These are phyloP conservation scores for Dovyalis caffra DNA, from an alignment of 345 rosid genomes.

Conservation along the genomic window DNA sequence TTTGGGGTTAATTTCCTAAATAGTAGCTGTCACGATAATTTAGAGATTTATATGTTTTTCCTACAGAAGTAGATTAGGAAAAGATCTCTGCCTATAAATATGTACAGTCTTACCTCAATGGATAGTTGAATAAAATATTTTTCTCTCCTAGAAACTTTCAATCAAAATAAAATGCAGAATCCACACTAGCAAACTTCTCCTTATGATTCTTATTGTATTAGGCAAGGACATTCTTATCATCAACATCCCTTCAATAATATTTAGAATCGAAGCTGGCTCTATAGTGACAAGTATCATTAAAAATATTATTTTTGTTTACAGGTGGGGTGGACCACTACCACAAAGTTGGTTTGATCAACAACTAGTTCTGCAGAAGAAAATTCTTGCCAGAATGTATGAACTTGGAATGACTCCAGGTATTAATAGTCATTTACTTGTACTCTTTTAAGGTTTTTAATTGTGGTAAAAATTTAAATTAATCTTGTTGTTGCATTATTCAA, in stretches of 20 bases:
- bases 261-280: not conserved
- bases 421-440: not conserved
- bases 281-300: not conserved
- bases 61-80: no score
- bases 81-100: no score
- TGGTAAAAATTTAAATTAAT: slow-evolving; percentile 3
- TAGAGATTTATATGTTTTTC: no score
- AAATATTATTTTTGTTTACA: slow-evolving; percentile 18
- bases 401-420: slow-evolving; percentile 80
- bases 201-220: slow-evolving; percentile 11
- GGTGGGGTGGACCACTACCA: slow-evolving; percentile 79
- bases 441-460: not conserved
- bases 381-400: slow-evolving; percentile 59
- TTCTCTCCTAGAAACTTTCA: no score
- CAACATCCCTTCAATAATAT: not conserved
- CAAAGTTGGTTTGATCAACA: slow-evolving; percentile 70
- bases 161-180: not conserved
- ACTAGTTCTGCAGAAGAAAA: slow-evolving; percentile 55
- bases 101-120: no score
- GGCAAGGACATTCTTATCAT: slow-evolving; percentile 10
- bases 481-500: no score
- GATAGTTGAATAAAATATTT: no score
- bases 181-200: no score
- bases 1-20: no score
- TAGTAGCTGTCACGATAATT: no score